These are phyloP conservation scores for Talaromyces piceae DNA, from an alignment of 2,329 filamentous ascomycete genomes.

Conservation along the genomic window DNA sequence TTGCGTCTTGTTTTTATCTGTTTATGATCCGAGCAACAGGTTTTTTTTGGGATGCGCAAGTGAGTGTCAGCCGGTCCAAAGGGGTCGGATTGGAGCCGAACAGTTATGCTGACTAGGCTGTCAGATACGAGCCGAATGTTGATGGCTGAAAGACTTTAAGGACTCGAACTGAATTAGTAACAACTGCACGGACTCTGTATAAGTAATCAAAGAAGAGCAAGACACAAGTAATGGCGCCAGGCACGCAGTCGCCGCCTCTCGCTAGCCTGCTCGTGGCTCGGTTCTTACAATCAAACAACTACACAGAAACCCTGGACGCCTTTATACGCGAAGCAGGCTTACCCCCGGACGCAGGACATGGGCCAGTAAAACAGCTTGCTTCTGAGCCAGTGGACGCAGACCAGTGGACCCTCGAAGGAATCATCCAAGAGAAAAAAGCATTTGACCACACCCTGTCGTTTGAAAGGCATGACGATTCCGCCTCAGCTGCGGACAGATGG, in stretches of 20 bases:
- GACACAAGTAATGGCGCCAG: background rate
- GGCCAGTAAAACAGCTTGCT: background rate
- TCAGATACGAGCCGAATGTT: background rate
- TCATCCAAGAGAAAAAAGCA: slow-evolving; percentile 54
- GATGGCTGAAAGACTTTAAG: too few species aligned
- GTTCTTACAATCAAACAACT: slow-evolving; percentile 37
- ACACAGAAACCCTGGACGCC: slow-evolving; percentile 47
- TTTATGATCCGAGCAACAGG: too few species aligned
- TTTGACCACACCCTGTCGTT: slow-evolving; percentile 51
- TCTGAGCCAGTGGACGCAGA: slow-evolving; percentile 20
- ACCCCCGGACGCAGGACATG: slow-evolving; percentile 41
- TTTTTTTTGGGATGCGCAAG: too few species aligned
- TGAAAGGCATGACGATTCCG: slow-evolving; percentile 47
- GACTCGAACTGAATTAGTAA: too few species aligned
- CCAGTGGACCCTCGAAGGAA: slow-evolving; percentile 50
- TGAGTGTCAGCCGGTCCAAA: too few species aligned
- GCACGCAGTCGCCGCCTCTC: background rate
- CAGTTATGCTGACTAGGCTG: background rate
- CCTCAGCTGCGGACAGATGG: slow-evolving; percentile 34
- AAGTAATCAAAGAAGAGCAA: background rate
- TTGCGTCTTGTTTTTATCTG: background rate
- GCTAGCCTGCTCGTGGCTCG: slow-evolving; percentile 35
- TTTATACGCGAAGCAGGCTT: slow-evolving; percentile 53
- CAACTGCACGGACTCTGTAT: too few species aligned
- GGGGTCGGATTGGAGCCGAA: too few species aligned